Evolutionary conservation across 306 rosid species (phyloP).

Genomic region (Corylus americana): DNA sequence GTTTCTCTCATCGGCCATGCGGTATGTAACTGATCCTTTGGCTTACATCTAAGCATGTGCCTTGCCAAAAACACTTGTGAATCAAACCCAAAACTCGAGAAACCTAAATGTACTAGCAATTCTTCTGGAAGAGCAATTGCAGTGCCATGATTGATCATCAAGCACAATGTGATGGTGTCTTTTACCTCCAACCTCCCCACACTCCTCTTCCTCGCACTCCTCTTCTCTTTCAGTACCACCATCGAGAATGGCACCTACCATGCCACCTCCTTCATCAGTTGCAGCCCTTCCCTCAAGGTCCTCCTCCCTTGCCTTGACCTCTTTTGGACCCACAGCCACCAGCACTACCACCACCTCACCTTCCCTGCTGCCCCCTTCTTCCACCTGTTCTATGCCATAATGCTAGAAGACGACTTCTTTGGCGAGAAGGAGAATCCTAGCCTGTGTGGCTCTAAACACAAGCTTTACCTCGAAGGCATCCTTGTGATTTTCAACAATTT

Average conservation of each 20-base stretch:
- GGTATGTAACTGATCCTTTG: background rate
- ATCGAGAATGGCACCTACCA: slow-evolving; percentile 60
- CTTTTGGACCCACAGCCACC: slow-evolving; percentile 22
- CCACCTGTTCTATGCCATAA: slow-evolving; percentile 83
- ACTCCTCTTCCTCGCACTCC: slow-evolving; percentile 70
- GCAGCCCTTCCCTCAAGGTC: slow-evolving; percentile 68
- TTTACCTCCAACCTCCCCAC: slow-evolving; percentile 54
- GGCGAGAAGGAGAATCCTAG: slow-evolving; percentile 69
- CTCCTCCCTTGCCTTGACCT: slow-evolving; percentile 81
- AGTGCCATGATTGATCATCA: background rate
- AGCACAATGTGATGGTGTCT: slow-evolving; percentile 32
- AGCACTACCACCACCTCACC: slow-evolving; percentile 17
- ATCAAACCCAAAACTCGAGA: background rate
- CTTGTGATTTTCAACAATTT: slow-evolving; percentile 44
- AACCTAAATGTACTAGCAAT: background rate
- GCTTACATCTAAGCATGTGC: background rate
- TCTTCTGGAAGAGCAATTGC: background rate
- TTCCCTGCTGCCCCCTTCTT: slow-evolving; percentile 66
- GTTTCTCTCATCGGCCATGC: background rate
- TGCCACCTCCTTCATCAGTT: slow-evolving; percentile 76
- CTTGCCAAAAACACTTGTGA: background rate
- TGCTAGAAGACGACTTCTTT: slow-evolving; percentile 86
- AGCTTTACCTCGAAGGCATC: slow-evolving; percentile 42
- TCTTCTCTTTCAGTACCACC: slow-evolving; percentile 67
- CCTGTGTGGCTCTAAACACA: slow-evolving; percentile 49